A percentile compares a stretch with the other conserved stretches of the same genome.
phyloP scores from a whole-genome alignment of 805 yeast species.

The Candida insectorum region DNA sequence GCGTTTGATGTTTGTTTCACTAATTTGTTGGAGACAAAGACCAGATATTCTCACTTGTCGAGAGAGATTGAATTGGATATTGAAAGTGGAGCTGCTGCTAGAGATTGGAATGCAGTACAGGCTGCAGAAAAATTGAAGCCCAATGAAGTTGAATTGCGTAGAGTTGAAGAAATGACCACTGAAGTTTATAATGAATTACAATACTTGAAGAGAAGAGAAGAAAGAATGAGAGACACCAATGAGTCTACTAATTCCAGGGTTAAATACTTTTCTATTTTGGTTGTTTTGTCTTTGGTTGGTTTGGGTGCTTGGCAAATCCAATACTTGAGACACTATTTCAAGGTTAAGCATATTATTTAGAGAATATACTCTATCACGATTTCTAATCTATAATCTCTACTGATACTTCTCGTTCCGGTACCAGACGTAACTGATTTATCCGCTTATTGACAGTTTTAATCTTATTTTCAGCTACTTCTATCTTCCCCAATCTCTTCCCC shows the following conservation, averaged over 20 bases:
- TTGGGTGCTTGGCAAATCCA: constrained; percentile 92
- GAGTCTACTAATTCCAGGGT: constrained; percentile 95
- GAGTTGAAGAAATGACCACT: constrained; percentile 78
- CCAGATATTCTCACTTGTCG: constrained; percentile 37
- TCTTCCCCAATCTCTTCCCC: too few species aligned
- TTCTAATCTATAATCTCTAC: too few species aligned
- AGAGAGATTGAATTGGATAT: constrained; percentile 87
- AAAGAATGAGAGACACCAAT: constrained; percentile 90
- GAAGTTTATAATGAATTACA: constrained; percentile 79
- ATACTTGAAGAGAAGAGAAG: constrained; percentile 85
- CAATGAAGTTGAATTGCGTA: constrained; percentile 83
- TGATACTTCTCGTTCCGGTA: too few species aligned
- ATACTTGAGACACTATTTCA: constrained; percentile 90
- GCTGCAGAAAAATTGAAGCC: constrained; percentile 92
- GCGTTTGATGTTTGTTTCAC: constrained; percentile 92
- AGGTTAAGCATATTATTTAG: constrained; percentile 72
- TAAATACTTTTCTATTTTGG: constrained; percentile 73
- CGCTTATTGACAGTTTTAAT: too few species aligned
- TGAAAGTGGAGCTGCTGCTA: constrained; percentile 94
- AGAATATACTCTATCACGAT: too few species aligned
- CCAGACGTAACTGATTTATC: not conserved
- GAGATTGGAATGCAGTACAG: constrained; percentile 96
- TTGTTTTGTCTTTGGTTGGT: constrained; percentile 64
- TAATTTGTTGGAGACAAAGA: constrained; percentile 44
- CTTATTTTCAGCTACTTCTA: too few species aligned